A percentile compares a stretch with the other conserved stretches of the same genome.
Conservation (phyloP, 1,284 basidiomycete genomes). For the Rhodofomes roseus region DNA sequence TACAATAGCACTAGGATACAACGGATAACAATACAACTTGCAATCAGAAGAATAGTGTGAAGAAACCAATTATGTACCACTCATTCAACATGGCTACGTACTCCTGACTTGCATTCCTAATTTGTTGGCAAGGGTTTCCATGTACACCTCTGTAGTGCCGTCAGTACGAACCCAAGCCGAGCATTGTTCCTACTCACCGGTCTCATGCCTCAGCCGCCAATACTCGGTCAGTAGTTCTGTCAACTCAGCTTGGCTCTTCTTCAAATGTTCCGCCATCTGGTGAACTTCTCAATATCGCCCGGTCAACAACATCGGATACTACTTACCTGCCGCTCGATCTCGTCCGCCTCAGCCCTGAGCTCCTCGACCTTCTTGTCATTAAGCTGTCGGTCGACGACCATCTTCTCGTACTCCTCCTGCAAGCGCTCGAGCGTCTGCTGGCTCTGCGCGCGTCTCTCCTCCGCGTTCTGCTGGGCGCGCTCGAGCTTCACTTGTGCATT, state of each 20-base stretch:
- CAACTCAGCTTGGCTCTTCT: slow-evolving; percentile 68
- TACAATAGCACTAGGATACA: slow-evolving; percentile 1
- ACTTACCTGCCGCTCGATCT: slow-evolving; percentile 57
- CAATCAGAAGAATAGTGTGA: not conserved
- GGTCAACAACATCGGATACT: not conserved
- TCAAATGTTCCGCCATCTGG: slow-evolving; percentile 73
- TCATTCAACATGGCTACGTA: slow-evolving; percentile 12
- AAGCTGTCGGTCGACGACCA: slow-evolving; percentile 68
- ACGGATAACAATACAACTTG: not conserved
- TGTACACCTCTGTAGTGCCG: slow-evolving; percentile 59
- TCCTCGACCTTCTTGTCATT: slow-evolving; percentile 76
- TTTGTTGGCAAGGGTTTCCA: slow-evolving; percentile 74
- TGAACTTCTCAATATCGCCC: slow-evolving; percentile 2
- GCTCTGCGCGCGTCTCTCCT: slow-evolving; percentile 65
- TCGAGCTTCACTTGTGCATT: slow-evolving; percentile 78
- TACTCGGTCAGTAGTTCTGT: slow-evolving; percentile 78
- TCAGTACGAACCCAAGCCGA: not conserved
- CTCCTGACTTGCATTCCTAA: slow-evolving; percentile 37
- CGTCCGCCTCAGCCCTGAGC: slow-evolving; percentile 61
- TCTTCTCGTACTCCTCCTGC: slow-evolving; percentile 72
- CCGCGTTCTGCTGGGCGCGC: slow-evolving; percentile 68
- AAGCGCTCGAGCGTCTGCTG: slow-evolving; percentile 68
- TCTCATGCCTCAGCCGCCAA: slow-evolving; percentile 74
- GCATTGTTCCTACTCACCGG: slow-evolving; percentile 44
- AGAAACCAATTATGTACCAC: not conserved